phyloP scores from a whole-genome alignment of 169 alveolate species.

The Plasmodium gaboni region DNA sequence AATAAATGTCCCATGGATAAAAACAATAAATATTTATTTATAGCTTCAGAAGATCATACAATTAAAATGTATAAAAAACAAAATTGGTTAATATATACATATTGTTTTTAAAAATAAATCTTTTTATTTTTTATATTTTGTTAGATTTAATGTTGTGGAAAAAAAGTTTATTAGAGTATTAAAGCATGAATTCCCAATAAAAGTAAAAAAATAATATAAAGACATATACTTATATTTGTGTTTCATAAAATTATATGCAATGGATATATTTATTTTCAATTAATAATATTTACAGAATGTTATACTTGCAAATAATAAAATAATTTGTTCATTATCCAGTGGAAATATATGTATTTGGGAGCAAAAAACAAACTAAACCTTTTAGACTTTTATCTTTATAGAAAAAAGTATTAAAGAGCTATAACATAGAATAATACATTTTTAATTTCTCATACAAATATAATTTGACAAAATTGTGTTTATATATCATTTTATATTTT shows the following conservation, averaged over 20 bases:
- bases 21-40: slow-evolving; percentile 66
- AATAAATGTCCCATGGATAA: slow-evolving; percentile 76
- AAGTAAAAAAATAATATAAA: slow-evolving; percentile 41
- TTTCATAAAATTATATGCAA: not conserved
- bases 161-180: slow-evolving; percentile 59
- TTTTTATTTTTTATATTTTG: slow-evolving; percentile 12
- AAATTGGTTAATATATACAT: slow-evolving; percentile 14
- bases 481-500: too few relatives aligned
- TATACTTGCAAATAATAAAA: slow-evolving; percentile 45
- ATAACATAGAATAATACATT: slow-evolving; percentile 6
- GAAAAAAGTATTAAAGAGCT: not conserved
- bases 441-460: not conserved
- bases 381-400: not conserved
- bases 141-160: slow-evolving; percentile 66
- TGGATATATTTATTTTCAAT: slow-evolving; percentile 16
- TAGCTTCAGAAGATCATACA: slow-evolving; percentile 75
- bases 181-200: slow-evolving; percentile 73
- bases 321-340: slow-evolving; percentile 41
- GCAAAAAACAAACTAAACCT: slow-evolving; percentile 12
- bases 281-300: slow-evolving; percentile 43
- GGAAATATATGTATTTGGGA: slow-evolving; percentile 60
- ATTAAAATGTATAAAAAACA: slow-evolving; percentile 57
- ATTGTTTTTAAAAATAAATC: slow-evolving; percentile 6
- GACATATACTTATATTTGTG: slow-evolving; percentile 12
- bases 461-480: not conserved